These are phyloP conservation scores for Euphorbia peplus DNA, from an alignment of 345 rosid genomes.

Conservation along the genomic window DNA sequence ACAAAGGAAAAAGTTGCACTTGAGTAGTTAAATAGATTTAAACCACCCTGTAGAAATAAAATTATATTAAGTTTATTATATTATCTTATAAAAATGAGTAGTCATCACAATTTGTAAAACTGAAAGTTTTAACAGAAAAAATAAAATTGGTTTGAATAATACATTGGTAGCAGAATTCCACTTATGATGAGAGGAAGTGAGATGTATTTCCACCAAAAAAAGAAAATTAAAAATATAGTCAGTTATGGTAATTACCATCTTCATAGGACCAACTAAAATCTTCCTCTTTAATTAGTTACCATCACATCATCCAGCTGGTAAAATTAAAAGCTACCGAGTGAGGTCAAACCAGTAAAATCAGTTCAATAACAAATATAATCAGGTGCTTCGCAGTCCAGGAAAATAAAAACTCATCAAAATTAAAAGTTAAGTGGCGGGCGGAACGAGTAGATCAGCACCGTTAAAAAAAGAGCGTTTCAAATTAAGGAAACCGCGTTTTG, in stretches of 20 bases:
- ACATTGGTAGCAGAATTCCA: too few relatives aligned
- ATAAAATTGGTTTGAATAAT: too few relatives aligned
- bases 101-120: too few relatives aligned
- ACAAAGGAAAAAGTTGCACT: too few relatives aligned
- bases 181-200: too few relatives aligned
- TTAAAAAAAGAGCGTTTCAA: not conserved
- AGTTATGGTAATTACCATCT: not conserved
- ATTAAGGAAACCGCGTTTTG: slow-evolving; percentile 21
- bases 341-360: not conserved
- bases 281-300: not conserved
- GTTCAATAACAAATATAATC: not conserved
- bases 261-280: not conserved
- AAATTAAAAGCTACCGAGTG: too few relatives aligned
- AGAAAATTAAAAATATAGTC: not conserved
- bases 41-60: too few relatives aligned
- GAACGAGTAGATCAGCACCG: not conserved
- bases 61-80: too few relatives aligned
- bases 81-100: too few relatives aligned
- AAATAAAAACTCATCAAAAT: not conserved
- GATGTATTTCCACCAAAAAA: too few relatives aligned
- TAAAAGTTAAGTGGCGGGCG: not conserved
- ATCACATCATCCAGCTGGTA: not conserved
- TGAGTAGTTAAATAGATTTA: too few relatives aligned
- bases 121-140: too few relatives aligned
- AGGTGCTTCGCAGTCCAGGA: not conserved